phyloP scores from a whole-genome alignment of 2,329 filamentous ascomycete genomes.

The Trichoderma sp. region DNA sequence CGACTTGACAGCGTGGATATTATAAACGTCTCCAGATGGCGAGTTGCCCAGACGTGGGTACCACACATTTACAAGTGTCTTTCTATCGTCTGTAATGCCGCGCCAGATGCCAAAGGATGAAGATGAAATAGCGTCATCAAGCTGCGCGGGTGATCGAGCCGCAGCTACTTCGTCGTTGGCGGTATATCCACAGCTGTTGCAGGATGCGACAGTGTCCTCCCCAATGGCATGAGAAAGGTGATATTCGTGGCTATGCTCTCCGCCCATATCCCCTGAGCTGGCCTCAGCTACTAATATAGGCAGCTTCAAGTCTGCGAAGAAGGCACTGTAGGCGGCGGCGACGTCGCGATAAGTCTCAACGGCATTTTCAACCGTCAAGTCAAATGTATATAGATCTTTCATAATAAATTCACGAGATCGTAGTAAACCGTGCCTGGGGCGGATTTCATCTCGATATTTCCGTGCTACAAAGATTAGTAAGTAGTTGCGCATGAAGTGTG shows the following conservation, averaged over 20 bases:
- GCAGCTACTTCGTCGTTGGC: constrained; percentile 84
- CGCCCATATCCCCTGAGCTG: constrained; percentile 95
- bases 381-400: constrained; percentile 98
- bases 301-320: constrained; percentile 81
- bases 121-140: not conserved
- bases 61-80: constrained; percentile 67
- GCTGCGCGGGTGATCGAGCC: constrained; percentile 24
- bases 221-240: constrained; percentile 77
- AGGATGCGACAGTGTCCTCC: constrained; percentile 81
- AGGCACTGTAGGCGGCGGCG: constrained; percentile 65
- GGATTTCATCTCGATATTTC: constrained; percentile 91
- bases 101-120: constrained; percentile 49
- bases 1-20: constrained; percentile 61
- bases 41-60: constrained; percentile 44
- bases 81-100: constrained; percentile 65
- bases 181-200: constrained; percentile 68
- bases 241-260: constrained; percentile 90
- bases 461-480: constrained; percentile 53
- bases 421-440: constrained; percentile 83
- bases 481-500: not conserved
- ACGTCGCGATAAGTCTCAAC: constrained; percentile 78
- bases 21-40: constrained; percentile 38
- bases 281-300: constrained; percentile 83
- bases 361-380: constrained; percentile 64
- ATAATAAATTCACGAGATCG: constrained; percentile 90